phyloP scores from a whole-genome alignment of 108 stramenopile genomes.

The Fistulifera pelliculosa region DNA sequence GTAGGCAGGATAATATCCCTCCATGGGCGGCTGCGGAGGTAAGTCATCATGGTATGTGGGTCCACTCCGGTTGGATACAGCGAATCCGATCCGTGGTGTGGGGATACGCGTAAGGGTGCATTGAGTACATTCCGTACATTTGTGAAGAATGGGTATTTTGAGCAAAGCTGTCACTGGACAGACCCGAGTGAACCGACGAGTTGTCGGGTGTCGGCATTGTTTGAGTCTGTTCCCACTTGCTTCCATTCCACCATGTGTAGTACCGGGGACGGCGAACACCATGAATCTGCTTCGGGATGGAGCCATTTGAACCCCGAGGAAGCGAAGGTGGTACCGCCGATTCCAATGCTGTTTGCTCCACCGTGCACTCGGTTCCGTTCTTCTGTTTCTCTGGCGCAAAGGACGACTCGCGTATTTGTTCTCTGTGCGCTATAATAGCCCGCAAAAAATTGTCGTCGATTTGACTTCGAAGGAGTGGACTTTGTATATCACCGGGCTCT shows the following conservation, averaged over 20 bases:
- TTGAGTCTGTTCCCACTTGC: not conserved
- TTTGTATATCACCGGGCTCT: slow-evolving; percentile 58
- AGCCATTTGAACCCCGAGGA: too few relatives aligned
- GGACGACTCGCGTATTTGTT: slow-evolving; percentile 33
- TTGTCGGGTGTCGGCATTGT: too few relatives aligned
- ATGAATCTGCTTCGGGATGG: not conserved
- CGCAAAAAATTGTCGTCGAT: slow-evolving; percentile 67
- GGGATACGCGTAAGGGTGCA: too few relatives aligned
- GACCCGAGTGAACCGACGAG: slow-evolving; percentile 29
- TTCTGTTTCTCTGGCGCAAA: slow-evolving; percentile 11
- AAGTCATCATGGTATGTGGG: too few relatives aligned
- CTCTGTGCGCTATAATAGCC: slow-evolving; percentile 56
- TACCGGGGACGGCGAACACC: slow-evolving; percentile 10
- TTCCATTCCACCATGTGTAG: not conserved
- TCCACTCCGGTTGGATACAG: too few relatives aligned
- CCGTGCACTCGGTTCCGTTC: slow-evolving; percentile 2
- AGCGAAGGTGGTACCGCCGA: not conserved
- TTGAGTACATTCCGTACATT: too few relatives aligned
- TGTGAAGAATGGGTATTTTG: slow-evolving; percentile 2
- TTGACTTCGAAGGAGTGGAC: slow-evolving; percentile 58
- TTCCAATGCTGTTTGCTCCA: slow-evolving; percentile 6
- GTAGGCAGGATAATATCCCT: too few relatives aligned
- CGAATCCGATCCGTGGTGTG: too few relatives aligned
- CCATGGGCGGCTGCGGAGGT: too few relatives aligned
- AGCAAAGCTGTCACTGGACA: slow-evolving; percentile 27